Evolutionary conservation across 345 rosid genomes (phyloP).

Genomic region (Salix caprea): DNA sequence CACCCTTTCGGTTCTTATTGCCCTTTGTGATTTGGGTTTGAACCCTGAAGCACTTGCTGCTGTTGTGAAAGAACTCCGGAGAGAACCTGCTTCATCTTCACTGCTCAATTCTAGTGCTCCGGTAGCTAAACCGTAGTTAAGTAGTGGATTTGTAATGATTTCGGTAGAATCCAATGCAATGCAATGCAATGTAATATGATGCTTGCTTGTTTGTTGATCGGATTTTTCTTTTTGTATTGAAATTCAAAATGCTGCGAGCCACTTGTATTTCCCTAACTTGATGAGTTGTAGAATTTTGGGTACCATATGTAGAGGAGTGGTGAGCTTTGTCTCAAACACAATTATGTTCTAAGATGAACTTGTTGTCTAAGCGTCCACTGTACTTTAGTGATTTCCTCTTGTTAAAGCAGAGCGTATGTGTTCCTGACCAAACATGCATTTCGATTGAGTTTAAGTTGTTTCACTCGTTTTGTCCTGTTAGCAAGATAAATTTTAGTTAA

Average conservation of each 20-base stretch:
- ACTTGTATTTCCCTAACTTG: neutral
- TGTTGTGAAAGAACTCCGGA: conserved; percentile 2
- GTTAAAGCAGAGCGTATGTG: neutral
- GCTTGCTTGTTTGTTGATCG: neutral
- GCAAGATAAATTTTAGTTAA: neutral
- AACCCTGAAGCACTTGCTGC: conserved; percentile 18
- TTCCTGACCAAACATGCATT: neutral
- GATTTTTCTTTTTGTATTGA: neutral
- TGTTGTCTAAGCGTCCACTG: neutral
- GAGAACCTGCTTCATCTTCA: neutral
- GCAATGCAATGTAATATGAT: neutral
- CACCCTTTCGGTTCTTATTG: conserved; percentile 12
- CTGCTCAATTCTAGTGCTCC: neutral
- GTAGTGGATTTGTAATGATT: neutral
- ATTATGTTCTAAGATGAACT: neutral
- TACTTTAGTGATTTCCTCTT: neutral
- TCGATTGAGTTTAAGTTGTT: neutral
- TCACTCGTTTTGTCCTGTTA: neutral
- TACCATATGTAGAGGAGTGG: neutral
- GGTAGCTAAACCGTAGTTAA: neutral
- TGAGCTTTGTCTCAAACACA: neutral
- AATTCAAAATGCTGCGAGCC: neutral
- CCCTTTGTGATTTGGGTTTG: conserved; percentile 13
- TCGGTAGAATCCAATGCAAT: neutral
- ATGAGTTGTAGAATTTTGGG: neutral